Conservation (phyloP, 768 basidiomycete genomes). For the Harrya chromipes region DNA sequence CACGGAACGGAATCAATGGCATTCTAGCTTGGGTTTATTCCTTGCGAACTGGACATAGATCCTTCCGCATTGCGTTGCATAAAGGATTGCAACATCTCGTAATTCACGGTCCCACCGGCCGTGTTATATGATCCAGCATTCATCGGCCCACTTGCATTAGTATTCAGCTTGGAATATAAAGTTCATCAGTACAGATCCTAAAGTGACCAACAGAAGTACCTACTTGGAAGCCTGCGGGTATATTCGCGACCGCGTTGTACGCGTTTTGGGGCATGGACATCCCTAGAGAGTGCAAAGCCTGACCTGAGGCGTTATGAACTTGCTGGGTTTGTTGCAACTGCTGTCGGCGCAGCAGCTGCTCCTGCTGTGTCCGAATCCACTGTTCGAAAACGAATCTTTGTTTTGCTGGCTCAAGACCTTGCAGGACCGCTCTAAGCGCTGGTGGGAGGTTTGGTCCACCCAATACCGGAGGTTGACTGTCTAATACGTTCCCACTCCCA, state of each 20-base stretch:
- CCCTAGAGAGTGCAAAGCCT: constrained; percentile 16
- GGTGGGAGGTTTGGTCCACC: constrained; percentile 7
- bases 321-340: constrained; percentile 23
- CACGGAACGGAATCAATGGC: neutral
- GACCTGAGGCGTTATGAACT: constrained; percentile 9
- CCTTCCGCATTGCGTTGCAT: constrained; percentile 40
- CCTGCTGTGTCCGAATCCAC: constrained; percentile 13
- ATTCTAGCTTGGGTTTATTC: constrained; percentile 17
- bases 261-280: constrained; percentile 6
- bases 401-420: constrained; percentile 20
- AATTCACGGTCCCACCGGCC: constrained; percentile 29
- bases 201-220: neutral
- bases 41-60: constrained; percentile 20
- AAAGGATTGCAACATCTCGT: constrained; percentile 46
- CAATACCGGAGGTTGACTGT: neutral
- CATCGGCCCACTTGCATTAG: constrained; percentile 6
- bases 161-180: constrained; percentile 5
- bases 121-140: constrained; percentile 23
- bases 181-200: neutral
- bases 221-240: constrained; percentile 20
- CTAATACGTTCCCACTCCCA: constrained; percentile 20
- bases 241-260: constrained; percentile 7
- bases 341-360: constrained; percentile 26
- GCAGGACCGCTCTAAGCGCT: constrained; percentile 17
- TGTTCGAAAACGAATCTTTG: constrained; percentile 21